phyloP scores from a whole-genome alignment of 305 asterid genomes.

The Fraxinus nigra region DNA sequence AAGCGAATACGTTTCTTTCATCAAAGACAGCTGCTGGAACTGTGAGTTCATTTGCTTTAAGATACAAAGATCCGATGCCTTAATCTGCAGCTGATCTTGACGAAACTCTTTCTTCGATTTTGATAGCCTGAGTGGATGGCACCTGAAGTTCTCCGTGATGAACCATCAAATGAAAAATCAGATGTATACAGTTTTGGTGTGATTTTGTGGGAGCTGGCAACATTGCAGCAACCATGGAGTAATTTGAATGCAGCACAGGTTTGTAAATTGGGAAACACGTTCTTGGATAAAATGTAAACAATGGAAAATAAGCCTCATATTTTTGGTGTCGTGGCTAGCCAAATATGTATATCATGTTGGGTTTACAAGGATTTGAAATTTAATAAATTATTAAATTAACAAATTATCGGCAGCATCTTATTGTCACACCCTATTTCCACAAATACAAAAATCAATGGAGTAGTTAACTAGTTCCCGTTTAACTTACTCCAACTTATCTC shows the following conservation, averaged over 20 bases:
- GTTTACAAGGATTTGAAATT: background rate
- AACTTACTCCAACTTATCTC: background rate
- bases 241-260: constrained; percentile 94
- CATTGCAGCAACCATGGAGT: constrained; percentile 91
- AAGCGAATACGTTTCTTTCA: constrained; percentile 92
- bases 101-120: background rate
- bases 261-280: constrained; percentile 28
- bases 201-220: constrained; percentile 93
- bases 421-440: background rate
- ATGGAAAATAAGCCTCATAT: background rate
- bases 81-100: background rate
- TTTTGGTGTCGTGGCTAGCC: constrained; percentile 1
- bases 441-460: background rate
- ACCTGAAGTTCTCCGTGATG: constrained; percentile 98
- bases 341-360: constrained; percentile 6
- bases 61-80: constrained; percentile 1
- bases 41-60: constrained; percentile 46
- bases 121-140: constrained; percentile 99
- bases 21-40: constrained; percentile 99
- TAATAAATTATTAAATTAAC: background rate
- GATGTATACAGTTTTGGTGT: constrained; percentile 97
- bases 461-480: constrained; percentile 6
- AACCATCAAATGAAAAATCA: constrained; percentile 94
- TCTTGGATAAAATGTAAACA: background rate
- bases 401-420: constrained; percentile 5